phyloP scores from a whole-genome alignment of 176 grass and related monocot species.

The Oryza officinalis region DNA sequence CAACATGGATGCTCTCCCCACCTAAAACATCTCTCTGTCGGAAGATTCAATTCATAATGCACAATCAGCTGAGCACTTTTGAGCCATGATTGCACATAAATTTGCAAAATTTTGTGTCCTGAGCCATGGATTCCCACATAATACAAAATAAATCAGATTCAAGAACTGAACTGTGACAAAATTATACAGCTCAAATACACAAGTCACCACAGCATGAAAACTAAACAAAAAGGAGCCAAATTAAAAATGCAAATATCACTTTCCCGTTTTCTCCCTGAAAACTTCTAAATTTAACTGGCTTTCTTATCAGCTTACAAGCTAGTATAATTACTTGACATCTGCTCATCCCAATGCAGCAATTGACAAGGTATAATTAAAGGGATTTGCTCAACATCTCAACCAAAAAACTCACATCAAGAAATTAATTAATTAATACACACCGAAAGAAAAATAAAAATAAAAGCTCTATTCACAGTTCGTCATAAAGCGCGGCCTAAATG shows the following conservation, averaged over 20 bases:
- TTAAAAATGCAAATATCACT: background rate
- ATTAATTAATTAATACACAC: conserved; percentile 50
- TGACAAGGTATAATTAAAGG: conserved; percentile 12
- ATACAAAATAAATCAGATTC: background rate
- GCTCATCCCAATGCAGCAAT: background rate
- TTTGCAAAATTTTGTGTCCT: background rate
- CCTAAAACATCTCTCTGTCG: conserved; percentile 3
- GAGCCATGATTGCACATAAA: background rate
- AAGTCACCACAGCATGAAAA: background rate
- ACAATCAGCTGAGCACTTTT: background rate
- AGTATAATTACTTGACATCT: background rate
- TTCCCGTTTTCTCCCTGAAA: background rate
- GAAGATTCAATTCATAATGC: background rate
- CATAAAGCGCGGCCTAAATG: background rate
- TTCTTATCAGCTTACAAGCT: background rate
- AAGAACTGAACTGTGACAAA: background rate
- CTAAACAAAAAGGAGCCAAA: background rate
- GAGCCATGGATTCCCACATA: background rate
- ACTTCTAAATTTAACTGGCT: background rate
- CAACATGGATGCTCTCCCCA: conserved; percentile 1
- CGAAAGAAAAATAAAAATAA: background rate
- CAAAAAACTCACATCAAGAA: conserved; percentile 25
- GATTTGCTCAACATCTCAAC: conserved; percentile 25
- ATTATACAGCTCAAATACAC: background rate
- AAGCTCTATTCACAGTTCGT: conserved; percentile 37